A percentile compares a stretch with the other conserved stretches of the same genome.
Evolutionary conservation across 768 basidiomycete genomes (phyloP).

Genomic region (Tubosaeta brunneosetosa): DNA sequence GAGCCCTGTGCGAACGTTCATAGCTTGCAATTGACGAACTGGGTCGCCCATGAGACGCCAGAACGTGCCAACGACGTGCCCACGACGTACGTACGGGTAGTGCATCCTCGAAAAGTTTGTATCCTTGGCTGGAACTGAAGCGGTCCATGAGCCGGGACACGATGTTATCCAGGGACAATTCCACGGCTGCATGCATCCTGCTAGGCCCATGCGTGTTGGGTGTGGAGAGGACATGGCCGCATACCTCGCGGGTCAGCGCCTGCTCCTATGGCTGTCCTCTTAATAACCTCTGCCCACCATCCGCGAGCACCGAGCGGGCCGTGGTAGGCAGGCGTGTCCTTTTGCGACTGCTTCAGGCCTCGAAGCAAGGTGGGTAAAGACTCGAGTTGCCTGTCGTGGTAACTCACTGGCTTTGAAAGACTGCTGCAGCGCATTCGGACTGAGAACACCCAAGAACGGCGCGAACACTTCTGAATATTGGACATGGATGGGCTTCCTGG

Average conservation of each 20-base stretch:
- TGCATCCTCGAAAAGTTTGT: conserved; percentile 53
- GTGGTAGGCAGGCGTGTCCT: conserved; percentile 53
- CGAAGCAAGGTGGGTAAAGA: not conserved
- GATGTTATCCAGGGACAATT: conserved; percentile 49
- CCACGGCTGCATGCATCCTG: conserved; percentile 42
- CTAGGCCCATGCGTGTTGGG: conserved; percentile 20
- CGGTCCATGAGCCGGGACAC: conserved; percentile 56
- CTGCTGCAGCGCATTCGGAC: conserved; percentile 45
- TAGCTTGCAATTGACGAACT: conserved; percentile 45
- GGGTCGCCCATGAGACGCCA: conserved; percentile 6
- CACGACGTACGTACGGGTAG: conserved; percentile 40
- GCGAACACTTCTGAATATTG: conserved; percentile 60
- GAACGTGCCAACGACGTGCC: not conserved
- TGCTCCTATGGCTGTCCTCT: conserved; percentile 67
- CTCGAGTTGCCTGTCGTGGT: not conserved
- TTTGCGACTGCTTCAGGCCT: conserved; percentile 52
- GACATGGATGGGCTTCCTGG: conserved; percentile 60
- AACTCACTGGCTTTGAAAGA: conserved; percentile 57
- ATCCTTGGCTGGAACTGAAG: conserved; percentile 71
- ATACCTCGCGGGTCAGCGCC: conserved; percentile 58
- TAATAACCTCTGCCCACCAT: conserved; percentile 82
- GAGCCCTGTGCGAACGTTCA: conserved; percentile 50
- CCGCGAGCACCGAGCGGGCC: conserved; percentile 40
- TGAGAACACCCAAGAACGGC: conserved; percentile 60
- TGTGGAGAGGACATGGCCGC: conserved; percentile 14